These are phyloP conservation scores for Acorus calamus DNA, from an alignment of 106 monocot species.

Conservation along the genomic window DNA sequence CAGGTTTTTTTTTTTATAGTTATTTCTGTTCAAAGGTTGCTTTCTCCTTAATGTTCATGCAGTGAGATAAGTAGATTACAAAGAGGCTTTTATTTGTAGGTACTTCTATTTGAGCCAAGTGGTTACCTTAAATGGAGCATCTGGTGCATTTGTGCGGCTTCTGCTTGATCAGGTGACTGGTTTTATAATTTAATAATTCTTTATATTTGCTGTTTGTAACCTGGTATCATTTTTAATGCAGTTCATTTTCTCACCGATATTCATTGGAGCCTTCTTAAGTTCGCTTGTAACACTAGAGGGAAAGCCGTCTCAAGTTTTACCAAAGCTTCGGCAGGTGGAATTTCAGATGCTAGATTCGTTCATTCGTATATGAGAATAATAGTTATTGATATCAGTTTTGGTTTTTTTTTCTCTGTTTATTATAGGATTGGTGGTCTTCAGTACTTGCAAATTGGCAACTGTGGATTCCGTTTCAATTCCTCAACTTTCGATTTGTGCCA, in stretches of 20 bases:
- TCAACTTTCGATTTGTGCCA: slow-evolving; percentile 40
- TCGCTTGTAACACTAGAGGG: slow-evolving; percentile 31
- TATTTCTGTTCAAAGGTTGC: neutral
- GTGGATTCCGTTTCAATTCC: slow-evolving; percentile 51
- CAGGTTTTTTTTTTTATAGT: neutral
- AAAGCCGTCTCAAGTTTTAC: slow-evolving; percentile 27
- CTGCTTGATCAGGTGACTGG: slow-evolving; percentile 66
- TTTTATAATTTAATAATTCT: neutral
- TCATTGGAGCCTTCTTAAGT: slow-evolving; percentile 29
- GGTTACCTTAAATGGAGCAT: slow-evolving; percentile 43
- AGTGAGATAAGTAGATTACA: too few species aligned
- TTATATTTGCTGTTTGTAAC: neutral
- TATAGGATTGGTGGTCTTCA: slow-evolving; percentile 32
- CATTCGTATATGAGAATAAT: neutral
- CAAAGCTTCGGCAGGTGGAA: slow-evolving; percentile 35
- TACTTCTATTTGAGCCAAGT: slow-evolving; percentile 69
- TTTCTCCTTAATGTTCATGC: too few species aligned
- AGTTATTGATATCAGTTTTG: neutral
- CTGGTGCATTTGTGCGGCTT: slow-evolving; percentile 62
- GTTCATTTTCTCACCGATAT: slow-evolving; percentile 40
- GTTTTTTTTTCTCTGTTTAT: neutral
- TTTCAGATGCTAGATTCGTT: neutral
- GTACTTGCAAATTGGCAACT: slow-evolving; percentile 38
- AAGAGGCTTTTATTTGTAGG: slow-evolving; percentile 26
- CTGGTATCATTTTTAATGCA: neutral